Evolutionary conservation across 257 asterid genomes (phyloP).

Genomic region (Buddleja alternifolia): DNA sequence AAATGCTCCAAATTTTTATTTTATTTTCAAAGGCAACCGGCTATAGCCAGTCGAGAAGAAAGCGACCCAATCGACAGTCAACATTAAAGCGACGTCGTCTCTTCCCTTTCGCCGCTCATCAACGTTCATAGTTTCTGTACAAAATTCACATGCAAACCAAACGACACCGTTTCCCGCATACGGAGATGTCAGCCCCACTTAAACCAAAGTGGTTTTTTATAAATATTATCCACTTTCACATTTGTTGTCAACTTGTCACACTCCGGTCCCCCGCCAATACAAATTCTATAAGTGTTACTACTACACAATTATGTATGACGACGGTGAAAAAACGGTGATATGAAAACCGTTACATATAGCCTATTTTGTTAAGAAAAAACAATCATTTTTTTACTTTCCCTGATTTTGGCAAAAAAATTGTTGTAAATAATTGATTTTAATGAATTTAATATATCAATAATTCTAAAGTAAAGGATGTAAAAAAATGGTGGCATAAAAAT

Average conservation of each 20-base stretch:
- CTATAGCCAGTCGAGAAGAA: neutral
- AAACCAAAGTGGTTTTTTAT: no score
- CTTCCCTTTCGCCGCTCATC: neutral
- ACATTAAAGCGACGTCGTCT: neutral
- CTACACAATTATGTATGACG: no score
- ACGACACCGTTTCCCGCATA: slow-evolving; percentile 2
- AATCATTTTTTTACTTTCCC: no score
- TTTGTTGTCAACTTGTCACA: neutral
- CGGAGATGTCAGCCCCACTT: neutral
- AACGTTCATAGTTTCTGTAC: slow-evolving; percentile 13
- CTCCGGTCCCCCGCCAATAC: neutral
- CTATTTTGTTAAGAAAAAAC: no score
- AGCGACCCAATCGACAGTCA: neutral
- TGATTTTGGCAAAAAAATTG: no score
- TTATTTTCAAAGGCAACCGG: slow-evolving; percentile 2
- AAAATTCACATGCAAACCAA: slow-evolving; percentile 6
- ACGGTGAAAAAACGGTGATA: no score
- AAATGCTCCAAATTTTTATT: neutral
- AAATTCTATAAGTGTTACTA: no score
- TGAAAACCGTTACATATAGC: no score
- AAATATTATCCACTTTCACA: slow-evolving; percentile 18
- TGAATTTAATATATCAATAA: no score
- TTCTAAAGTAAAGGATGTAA: no score
- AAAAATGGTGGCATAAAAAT: no score
- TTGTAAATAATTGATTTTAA: no score